A percentile compares a stretch with the other conserved stretches of the same genome.
phyloP scores from a whole-genome alignment of 169 alveolate genomes.

The Theileria equi region DNA sequence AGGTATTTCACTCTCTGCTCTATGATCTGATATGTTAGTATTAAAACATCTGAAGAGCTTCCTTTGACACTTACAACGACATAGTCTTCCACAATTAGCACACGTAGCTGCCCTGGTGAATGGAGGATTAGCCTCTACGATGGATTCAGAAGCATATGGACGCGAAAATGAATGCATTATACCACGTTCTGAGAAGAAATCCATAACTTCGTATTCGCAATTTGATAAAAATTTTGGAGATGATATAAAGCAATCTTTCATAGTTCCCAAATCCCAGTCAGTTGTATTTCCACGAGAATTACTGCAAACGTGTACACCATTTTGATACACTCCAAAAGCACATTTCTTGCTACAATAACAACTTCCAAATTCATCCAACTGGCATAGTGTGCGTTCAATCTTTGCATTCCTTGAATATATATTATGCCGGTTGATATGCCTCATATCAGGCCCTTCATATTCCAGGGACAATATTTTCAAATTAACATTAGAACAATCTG shows the following conservation, averaged over 20 bases:
- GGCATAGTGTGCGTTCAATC: slow-evolving; percentile 53
- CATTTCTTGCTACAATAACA: slow-evolving; percentile 59
- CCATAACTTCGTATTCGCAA: slow-evolving; percentile 15
- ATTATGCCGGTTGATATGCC: too few relatives aligned
- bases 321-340: slow-evolving; percentile 22
- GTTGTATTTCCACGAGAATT: neutral
- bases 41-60: slow-evolving; percentile 33
- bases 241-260: neutral
- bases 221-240: slow-evolving; percentile 1
- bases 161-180: slow-evolving; percentile 51
- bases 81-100: slow-evolving; percentile 50
- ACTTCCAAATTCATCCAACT: slow-evolving; percentile 55
- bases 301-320: slow-evolving; percentile 10
- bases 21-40: too few relatives aligned
- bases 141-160: slow-evolving; percentile 38
- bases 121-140: slow-evolving; percentile 6
- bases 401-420: slow-evolving; percentile 25
- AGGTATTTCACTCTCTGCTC: too few relatives aligned
- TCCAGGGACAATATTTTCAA: too few relatives aligned
- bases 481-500: neutral
- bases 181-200: slow-evolving; percentile 53
- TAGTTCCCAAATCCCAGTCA: too few relatives aligned
- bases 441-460: too few relatives aligned
- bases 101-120: slow-evolving; percentile 55
- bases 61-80: slow-evolving; percentile 57